Percentiles rank a stretch among this genome's conserved stretches.
phyloP scores from a whole-genome alignment of 2,329 filamentous ascomycete species.

The Ceratocystis colombiana region DNA sequence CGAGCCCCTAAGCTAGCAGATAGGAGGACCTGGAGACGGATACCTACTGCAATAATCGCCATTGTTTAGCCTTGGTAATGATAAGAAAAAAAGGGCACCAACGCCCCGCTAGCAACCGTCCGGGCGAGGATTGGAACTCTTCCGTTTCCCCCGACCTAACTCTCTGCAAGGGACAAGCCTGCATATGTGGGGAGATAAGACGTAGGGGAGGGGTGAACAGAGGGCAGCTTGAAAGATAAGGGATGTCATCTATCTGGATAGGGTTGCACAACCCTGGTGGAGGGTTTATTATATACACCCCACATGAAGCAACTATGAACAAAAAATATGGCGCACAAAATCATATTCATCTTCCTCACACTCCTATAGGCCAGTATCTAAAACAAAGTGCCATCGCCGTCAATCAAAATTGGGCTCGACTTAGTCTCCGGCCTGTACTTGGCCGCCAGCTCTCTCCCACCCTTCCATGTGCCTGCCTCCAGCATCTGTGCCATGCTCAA shows the following conservation, averaged over 20 bases:
- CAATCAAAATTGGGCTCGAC: conserved; percentile 72
- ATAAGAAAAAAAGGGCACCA: background rate
- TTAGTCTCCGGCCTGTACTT: conserved; percentile 68
- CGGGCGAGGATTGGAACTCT: background rate
- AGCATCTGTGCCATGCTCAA: conserved; percentile 43
- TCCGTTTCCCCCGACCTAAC: background rate
- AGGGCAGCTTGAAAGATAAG: conserved; percentile 8
- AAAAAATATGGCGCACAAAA: background rate
- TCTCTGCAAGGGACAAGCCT: conserved; percentile 13
- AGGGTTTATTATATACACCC: background rate
- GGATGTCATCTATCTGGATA: conserved; percentile 2
- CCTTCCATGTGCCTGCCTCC: conserved; percentile 49
- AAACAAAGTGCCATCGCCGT: conserved; percentile 73
- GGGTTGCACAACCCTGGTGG: conserved; percentile 10
- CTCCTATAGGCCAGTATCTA: conserved; percentile 40
- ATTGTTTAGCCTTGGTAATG: background rate
- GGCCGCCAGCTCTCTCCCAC: conserved; percentile 70
- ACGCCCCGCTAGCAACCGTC: background rate
- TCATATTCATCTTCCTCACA: background rate
- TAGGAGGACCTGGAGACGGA: background rate
- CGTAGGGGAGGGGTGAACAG: background rate
- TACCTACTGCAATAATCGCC: background rate
- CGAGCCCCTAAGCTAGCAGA: background rate
- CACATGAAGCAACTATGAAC: background rate
- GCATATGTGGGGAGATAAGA: conserved; percentile 16